Evolutionary conservation across 2,329 filamentous ascomycete species (phyloP), one percentile per base, ranked within the genome.

Genomic region (Paraconiothyrium sp.): DNA sequence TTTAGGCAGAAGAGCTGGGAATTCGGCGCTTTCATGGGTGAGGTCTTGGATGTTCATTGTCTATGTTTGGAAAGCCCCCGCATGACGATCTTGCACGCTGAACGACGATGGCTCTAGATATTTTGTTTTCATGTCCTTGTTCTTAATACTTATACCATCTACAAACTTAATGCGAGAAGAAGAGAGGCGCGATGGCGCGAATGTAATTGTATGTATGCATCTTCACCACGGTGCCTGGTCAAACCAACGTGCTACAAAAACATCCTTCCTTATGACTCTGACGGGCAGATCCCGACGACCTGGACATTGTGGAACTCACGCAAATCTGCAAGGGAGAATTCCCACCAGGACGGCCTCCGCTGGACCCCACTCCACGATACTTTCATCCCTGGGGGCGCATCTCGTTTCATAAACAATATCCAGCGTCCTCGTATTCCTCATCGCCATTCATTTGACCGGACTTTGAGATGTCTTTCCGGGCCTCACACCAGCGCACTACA

Each of bases 31-130:
- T 51, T 5, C 10, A 37, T 51, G 11, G 20, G 27, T 8, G 35
- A 24, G 16, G 16, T 43, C 14, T 22, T 27, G 6, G n/a, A 22
- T 35, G 27, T 50, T 35, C 30, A n/a, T 27, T 35, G 47, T 34
- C 14, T 30, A 50, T 50, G 47, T 20, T 50, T 50, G 30, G 41
- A 43, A 48, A 46, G n/a, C 30, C 11, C 24, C 16, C 24, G 32
- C 30, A n/a, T 58, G 44, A 58, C 32, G 55, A 58, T 58, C 55
- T 58, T 58, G 55, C 20, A 34, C 44, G 55, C 51, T 51, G 37
- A 20, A 43, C 51, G 55, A 50, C 37, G 49, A 52, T 20, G 24
- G 51, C 43, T 44, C 37, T 54, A 54, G 37, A 54, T 10, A 14
- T 54, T 54, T 24, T 43, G 27, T 32, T 32, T 44, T n/a, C 8